Base-by-base conservation (phyloP, 352 stramenopile genomes). In the Thalassiosira hispida region DNA sequence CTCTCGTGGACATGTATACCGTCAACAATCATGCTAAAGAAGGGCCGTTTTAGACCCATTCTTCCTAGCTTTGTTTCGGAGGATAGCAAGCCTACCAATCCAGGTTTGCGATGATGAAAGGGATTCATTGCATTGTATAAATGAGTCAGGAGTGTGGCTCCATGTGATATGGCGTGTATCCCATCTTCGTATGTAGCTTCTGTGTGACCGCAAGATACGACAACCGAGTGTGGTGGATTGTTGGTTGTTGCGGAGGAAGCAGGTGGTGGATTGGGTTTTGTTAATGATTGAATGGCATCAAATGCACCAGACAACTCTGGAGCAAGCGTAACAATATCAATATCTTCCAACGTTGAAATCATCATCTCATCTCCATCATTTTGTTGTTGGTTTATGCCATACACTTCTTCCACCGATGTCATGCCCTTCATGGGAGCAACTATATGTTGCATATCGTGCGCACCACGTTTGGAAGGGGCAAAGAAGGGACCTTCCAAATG, bases 401-500 rank as follows among this genome's bases (percentile, higher is more conserved):
- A 84, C 0, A 74, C 61, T 55, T 77, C 56, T 29, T 84, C 53
- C 0, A 96, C 67, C 12, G 88, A 90, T 22, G 76, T 56, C 25
- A 94, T 69, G 22, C 87, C 90, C 7, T 85, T 56, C 0, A 65
- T 64, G 0, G 91, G 91, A 3, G 77, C 72, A 11, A 79, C 18
- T 59, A 97, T 85, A 27, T 95, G 84, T 46, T 69, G 63, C 12
- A 74, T 73, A 46, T 95, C 89, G 77, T 97, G 95, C 0, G 94
- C 94, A 8, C 95, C 95, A 55, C 94, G 95, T 63, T 94, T 89
- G 12, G 90, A 83, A 4, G 38, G 59, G 64, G 90, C 95, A 78
- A 97, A 96, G 81, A 97, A 97, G 16, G 95, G 95, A 0, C 95
- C 95, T 86, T 97, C 95, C 3, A 97, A 83, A 72, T 97, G 95